Evolutionary conservation across 2,329 filamentous ascomycete genomes (phyloP).

Genomic region (Fusarium acutatum): DNA sequence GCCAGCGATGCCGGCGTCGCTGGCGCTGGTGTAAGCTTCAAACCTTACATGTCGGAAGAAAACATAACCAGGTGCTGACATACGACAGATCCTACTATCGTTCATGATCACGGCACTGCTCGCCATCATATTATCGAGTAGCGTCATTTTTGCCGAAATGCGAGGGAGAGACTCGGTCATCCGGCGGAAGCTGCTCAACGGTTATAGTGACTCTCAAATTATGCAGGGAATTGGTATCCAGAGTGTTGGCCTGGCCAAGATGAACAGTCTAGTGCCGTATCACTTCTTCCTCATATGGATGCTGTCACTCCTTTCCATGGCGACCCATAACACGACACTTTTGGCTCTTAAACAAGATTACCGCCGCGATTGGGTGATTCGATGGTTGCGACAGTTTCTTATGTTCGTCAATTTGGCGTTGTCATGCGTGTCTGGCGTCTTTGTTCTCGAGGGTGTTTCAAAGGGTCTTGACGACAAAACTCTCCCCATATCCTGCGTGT

Average conservation of each 20-base stretch:
- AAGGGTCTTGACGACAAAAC: slow-evolving; percentile 60
- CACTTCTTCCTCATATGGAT: slow-evolving; percentile 79
- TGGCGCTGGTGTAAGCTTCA: slow-evolving; percentile 57
- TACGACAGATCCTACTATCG: slow-evolving; percentile 59
- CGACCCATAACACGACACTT: slow-evolving; percentile 71
- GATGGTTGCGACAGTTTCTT: slow-evolving; percentile 71
- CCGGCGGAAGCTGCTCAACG: slow-evolving; percentile 69
- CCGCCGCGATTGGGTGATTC: slow-evolving; percentile 71
- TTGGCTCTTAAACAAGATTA: slow-evolving; percentile 73
- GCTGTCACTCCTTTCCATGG: slow-evolving; percentile 69
- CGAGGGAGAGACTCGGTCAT: slow-evolving; percentile 60
- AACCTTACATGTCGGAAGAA: slow-evolving; percentile 42
- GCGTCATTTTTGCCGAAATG: slow-evolving; percentile 65
- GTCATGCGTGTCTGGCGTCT: slow-evolving; percentile 63
- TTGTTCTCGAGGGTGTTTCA: slow-evolving; percentile 63
- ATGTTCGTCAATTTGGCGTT: slow-evolving; percentile 73
- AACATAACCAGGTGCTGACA: slow-evolving; percentile 6
- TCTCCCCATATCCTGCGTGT: slow-evolving; percentile 69
- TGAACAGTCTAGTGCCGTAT: slow-evolving; percentile 67
- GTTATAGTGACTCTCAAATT: slow-evolving; percentile 74
- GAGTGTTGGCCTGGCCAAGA: slow-evolving; percentile 67
- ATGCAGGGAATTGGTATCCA: slow-evolving; percentile 75
- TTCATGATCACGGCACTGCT: slow-evolving; percentile 71
- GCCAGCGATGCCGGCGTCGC: slow-evolving; percentile 67
- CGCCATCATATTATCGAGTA: slow-evolving; percentile 62